Base-by-base conservation (phyloP, 2,329 filamentous ascomycete species). In the Fusarium cicatricum region DNA sequence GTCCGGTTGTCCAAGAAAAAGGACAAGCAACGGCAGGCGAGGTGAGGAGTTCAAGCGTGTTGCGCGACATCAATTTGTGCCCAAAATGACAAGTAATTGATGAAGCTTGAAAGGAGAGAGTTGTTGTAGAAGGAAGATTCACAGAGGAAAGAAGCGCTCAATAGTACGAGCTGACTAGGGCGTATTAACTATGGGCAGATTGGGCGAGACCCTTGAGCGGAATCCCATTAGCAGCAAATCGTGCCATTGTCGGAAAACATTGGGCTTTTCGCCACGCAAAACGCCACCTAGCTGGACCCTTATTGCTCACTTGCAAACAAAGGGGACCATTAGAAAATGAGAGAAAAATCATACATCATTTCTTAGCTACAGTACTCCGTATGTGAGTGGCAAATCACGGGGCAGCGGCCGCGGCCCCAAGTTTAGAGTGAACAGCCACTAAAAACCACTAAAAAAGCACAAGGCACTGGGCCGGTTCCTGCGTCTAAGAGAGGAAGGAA, bases 131-230 rank as follows among this genome's bases (percentile, higher is more conserved):
- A 33, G 26, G 16, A 4, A 50, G 44, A 45, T 49, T 53, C 36
- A 58, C 58, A 17, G 3, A 6, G 37, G 9, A 26, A 15, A 40
- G 3, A 4, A 40, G 43, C 44, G n/a, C 36, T 31, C 46, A 62
- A n/a, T 43, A 62, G 39, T 32, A 54, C 39, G 44, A 62, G 53
- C 19, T 14, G 31, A 56, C 51, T 60, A 52, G 47, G 44, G 55
- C 40, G 48, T 41, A 50, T 54, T 62, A 60, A 50, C 49, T 62
- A 60, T 60, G 59, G 54, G 55, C 54, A 62, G 59, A 55, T 54
- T 41, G 42, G 11, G 31, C 43, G 44, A 42, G 41, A 48, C 43
- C 19, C 39, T 34, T 29, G 50, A 28, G 44, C 12, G 26, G 59
- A 62, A 62, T 55, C 45, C 44, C 46, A n/a, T 56, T 37, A 49